Evolutionary conservation across 176 grass and related monocot genomes (phyloP), one percentile per base, ranked within the genome.

Genomic region (Luzula sylvatica): DNA sequence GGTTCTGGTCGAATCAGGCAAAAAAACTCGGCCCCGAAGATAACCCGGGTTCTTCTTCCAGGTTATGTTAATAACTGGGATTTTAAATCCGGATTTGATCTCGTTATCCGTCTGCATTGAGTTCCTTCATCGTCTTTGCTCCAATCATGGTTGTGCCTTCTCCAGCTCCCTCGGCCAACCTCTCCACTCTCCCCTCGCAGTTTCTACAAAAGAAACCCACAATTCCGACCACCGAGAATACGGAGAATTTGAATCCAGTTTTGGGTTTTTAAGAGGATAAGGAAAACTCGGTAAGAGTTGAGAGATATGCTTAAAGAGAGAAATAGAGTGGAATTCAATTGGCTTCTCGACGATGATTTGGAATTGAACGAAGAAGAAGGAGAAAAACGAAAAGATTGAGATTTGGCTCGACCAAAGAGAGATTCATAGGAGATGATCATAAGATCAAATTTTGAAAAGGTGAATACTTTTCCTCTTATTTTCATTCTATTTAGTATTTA

Each of bases 331-430:
- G 26, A 52, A 4, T 82, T 88, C 53, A 42, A 50, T 29, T 88
- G 80, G 89, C 59, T 95, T 6, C 51, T 95, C 56, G 80, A 77
- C 27, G 79, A 80, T 48, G 83, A 95, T 52, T 26, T 88, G 15
- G 83, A 88, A 46, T 29, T 20, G n/a, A 52, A 15, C 26, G 56
- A 40, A 11, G 62, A 17, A 38, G 30, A 11, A 19, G 54, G 65
- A 15, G 23, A n/a, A n/a, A n/a, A n/a, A n/a, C n/a, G 47, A 39
- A 18, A 15, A 40, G 24, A 46, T 23, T 45, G 26, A 18, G 25
- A 53, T 41, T 49, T 2, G 12, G 23, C 39, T 70, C 44, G 27
- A 26, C 53, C 32, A 23, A 58, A 23, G 52, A 26, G 23, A 46
- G 19, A 46, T 11, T 52, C 43, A 8, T 78, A 5, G 68, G 68